Conservation (phyloP, 2,329 filamentous ascomycete genomes). For the Colletotrichum sp. region DNA sequence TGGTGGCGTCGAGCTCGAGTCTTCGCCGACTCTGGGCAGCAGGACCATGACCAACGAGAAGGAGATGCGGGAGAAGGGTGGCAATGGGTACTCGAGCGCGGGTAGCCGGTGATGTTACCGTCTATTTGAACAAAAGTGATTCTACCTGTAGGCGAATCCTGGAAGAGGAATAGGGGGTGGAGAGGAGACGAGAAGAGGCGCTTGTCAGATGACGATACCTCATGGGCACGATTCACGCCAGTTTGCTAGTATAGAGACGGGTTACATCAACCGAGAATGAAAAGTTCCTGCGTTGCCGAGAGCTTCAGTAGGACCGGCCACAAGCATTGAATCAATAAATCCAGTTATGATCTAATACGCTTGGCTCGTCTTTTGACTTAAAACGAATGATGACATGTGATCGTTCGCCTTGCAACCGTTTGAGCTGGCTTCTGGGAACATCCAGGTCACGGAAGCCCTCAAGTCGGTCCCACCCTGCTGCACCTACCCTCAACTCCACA, state of each 20-base stretch:
- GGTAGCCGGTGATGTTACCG: background rate
- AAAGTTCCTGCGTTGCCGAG: background rate
- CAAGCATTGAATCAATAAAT: background rate
- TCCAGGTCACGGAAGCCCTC: background rate
- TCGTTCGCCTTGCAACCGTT: background rate
- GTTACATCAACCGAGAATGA: background rate
- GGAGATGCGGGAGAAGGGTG: slow-evolving; percentile 20
- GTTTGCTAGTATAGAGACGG: background rate
- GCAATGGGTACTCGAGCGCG: slow-evolving; percentile 9
- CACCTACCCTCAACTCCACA: background rate
- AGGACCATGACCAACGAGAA: slow-evolving; percentile 20
- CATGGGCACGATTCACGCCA: background rate
- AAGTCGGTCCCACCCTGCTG: background rate
- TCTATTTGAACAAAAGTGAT: background rate
- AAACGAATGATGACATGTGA: background rate
- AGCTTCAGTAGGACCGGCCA: background rate
- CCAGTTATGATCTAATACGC: background rate
- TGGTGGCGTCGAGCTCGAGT: slow-evolving; percentile 21
- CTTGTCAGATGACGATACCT: background rate
- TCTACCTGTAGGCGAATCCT: background rate
- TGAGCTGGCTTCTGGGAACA: background rate
- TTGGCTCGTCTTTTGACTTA: background rate
- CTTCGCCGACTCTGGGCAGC: slow-evolving; percentile 18
- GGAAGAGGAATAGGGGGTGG: background rate
- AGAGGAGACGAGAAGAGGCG: background rate